Percentiles rank a stretch among this genome's conserved stretches.
phyloP scores from a whole-genome alignment of 176 grass and related monocot species.

The Metroxylon sagu region DNA sequence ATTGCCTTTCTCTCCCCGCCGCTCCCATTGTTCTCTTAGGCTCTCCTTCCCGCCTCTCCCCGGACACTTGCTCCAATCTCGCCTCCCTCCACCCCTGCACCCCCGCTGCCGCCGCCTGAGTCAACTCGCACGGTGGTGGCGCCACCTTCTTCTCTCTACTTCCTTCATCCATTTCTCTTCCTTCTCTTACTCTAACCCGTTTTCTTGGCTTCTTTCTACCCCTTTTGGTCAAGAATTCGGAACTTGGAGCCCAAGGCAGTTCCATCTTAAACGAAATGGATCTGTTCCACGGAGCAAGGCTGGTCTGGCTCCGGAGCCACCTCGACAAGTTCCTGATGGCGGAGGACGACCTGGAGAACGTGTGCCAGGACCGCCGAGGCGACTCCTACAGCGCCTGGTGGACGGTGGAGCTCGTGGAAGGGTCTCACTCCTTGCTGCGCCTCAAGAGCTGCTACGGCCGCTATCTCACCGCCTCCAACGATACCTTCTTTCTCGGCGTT shows the following conservation, averaged over 20 bases:
- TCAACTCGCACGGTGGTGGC: constrained; percentile 9
- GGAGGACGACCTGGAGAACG: constrained; percentile 16
- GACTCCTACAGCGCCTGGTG: background rate
- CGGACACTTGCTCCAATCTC: constrained; percentile 15
- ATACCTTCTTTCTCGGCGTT: constrained; percentile 11
- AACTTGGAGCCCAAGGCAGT: too few relatives aligned
- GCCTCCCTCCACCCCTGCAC: constrained; percentile 14
- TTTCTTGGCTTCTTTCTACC: too few relatives aligned
- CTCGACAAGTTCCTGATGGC: constrained; percentile 22
- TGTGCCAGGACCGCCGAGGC: constrained; percentile 13
- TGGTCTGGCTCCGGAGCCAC: constrained; percentile 15
- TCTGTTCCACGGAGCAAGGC: constrained; percentile 14
- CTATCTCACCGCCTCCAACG: constrained; percentile 13
- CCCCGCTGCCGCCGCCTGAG: background rate
- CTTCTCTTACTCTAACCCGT: too few relatives aligned
- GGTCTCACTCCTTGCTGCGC: background rate
- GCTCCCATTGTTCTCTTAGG: constrained; percentile 19
- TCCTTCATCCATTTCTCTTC: background rate
- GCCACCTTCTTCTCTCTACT: constrained; percentile 15
- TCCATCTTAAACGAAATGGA: constrained; percentile 4
- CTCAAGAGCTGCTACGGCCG: constrained; percentile 8
- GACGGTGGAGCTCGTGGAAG: constrained; percentile 1
- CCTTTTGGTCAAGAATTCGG: too few relatives aligned
- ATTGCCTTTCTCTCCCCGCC: constrained; percentile 17
- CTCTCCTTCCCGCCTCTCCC: constrained; percentile 27